These are phyloP conservation scores for Deinandra increscens DNA, from an alignment of 129 eudicot genomes.

Conservation along the genomic window DNA sequence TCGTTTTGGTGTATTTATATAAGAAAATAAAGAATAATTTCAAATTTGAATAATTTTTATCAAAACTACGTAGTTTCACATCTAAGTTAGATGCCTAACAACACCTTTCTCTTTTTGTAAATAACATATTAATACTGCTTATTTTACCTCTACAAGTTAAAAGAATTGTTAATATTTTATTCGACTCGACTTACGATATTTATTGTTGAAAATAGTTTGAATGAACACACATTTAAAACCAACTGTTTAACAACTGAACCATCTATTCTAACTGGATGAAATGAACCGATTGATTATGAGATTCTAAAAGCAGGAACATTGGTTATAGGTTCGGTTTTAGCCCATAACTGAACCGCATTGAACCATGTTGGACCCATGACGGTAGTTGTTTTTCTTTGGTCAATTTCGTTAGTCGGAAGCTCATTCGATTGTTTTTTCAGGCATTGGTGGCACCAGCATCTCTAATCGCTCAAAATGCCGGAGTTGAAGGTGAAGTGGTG, in stretches of 20 bases:
- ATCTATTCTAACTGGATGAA: neutral
- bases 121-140: too few species aligned
- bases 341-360: neutral
- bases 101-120: too few species aligned
- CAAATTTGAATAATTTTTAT: too few species aligned
- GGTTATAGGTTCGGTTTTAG: neutral
- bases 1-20: too few species aligned
- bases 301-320: neutral
- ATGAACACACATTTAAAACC: too few species aligned
- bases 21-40: too few species aligned
- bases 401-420: neutral
- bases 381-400: neutral
- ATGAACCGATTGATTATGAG: neutral
- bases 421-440: slow-evolving; percentile 28
- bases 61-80: too few species aligned
- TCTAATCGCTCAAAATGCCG: slow-evolving; percentile 84
- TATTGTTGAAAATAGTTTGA: too few species aligned
- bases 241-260: neutral
- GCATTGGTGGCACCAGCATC: slow-evolving; percentile 86
- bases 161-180: too few species aligned
- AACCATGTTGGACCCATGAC: neutral
- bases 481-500: slow-evolving; percentile 94
- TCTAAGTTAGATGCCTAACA: too few species aligned
- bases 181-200: too few species aligned
- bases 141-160: too few species aligned